These are phyloP conservation scores for Bolboschoenoplectus hybrid DNA, from an alignment of 202 grass and related monocot genomes.

Conservation along the genomic window DNA sequence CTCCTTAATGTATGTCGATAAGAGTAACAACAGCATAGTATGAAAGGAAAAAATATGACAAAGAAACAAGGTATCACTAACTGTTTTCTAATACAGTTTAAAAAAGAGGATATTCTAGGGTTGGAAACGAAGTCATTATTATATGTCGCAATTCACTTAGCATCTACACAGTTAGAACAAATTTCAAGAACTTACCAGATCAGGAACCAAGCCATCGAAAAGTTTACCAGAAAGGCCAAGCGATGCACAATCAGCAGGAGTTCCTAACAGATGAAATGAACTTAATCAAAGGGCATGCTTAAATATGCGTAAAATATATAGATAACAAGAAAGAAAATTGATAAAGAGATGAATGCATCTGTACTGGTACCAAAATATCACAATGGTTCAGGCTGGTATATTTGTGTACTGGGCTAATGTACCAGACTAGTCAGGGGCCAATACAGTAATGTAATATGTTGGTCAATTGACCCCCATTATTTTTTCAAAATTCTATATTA, in stretches of 20 bases:
- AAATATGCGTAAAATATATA: conserved; percentile 11
- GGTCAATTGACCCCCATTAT: neutral
- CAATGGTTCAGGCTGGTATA: neutral
- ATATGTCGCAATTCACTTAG: neutral
- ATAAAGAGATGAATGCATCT: neutral
- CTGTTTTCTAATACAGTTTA: neutral
- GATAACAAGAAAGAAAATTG: conserved; percentile 35
- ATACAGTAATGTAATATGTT: neutral
- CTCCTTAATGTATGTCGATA: neutral
- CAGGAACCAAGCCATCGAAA: conserved; percentile 82
- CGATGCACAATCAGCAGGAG: conserved; percentile 86
- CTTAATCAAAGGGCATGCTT: conserved; percentile 23
- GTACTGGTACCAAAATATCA: neutral
- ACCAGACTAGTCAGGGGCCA: neutral
- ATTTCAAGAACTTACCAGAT: conserved; percentile 63
- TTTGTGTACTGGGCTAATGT: neutral
- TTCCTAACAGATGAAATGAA: conserved; percentile 56
- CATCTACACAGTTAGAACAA: conserved; percentile 14
- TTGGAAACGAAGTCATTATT: neutral
- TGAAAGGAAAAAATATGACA: neutral
- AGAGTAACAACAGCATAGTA: neutral
- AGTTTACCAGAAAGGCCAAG: conserved; percentile 97
- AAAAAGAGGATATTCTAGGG: neutral
- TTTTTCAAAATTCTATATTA: no score
- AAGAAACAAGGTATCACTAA: neutral